Evolutionary conservation across 225 moss, liverwort and hornwort species (phyloP), one percentile per base, ranked within the genome.

Genomic region (Physcomitrellopsis africana): DNA sequence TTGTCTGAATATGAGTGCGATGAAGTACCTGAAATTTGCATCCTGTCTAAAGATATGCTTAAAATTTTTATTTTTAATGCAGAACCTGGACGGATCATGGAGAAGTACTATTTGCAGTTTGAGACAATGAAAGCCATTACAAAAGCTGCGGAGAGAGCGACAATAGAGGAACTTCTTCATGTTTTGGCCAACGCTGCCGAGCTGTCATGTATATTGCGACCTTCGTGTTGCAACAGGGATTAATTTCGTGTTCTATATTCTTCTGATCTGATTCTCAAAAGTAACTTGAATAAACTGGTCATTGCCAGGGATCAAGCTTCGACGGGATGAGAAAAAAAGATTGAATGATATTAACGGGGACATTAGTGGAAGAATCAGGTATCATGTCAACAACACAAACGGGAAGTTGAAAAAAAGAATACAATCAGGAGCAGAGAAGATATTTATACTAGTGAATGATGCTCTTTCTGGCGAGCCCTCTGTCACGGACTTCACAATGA

Each of bases 61-160:
- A 49, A 49, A 54, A 2, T 59, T 53, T 66, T 22, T 29, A 10
- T 17, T 59, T 18, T 72, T 62, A 43, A 32, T 75, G 80, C 82
- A 99, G 99, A 93, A 79, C 99, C 99, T 69, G 99, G 99, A 85
- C 80, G 90, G 59, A 77, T 99, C 66, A 99, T 99, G 99, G 93
- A 95, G 59, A 99, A 95, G 79, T 99, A 90, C 76, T 95, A 95
- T 64, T 68, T 99, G 80, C 86, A 87, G 52, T 93, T 99, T 57
- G 95, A 88, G 81, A 99, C 99, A 15, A 99, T 99, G 99, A 99
- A 99, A 81, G 84, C 81, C 43, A 91, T 99, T 32, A 90, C 86
- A 26, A 78, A 88, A 60, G 78, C 87, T 82, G 85, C 92, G 8
- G 81, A 82, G 54, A 76, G 86, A 74, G 88, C 95, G 80, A 77